Conservation (phyloP, 495 filamentous ascomycete species). For the Podospora anserina region DNA sequence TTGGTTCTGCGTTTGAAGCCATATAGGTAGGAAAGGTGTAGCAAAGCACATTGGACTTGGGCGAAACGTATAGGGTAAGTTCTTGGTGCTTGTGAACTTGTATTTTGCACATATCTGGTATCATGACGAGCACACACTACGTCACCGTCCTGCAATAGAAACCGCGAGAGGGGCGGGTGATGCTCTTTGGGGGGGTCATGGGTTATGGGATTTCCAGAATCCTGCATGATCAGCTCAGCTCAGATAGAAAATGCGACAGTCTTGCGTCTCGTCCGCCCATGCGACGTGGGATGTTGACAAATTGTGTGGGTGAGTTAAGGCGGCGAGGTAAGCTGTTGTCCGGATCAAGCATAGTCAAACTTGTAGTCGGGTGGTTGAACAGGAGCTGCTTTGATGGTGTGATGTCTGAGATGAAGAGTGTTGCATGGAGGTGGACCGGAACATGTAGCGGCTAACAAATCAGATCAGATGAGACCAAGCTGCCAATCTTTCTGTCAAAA, state of each 20-base stretch:
- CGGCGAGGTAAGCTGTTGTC: background rate
- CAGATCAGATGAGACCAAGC: background rate
- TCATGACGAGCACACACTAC: background rate
- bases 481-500: too few relatives aligned
- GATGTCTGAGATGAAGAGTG: background rate
- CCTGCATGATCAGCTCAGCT: conserved; percentile 7
- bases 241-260: conserved; percentile 9
- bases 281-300: conserved; percentile 1
- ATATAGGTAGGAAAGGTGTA: too few relatives aligned
- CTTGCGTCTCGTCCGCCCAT: conserved; percentile 6
- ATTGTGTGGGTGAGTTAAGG: background rate
- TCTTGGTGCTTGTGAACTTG: too few relatives aligned
- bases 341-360: background rate
- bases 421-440: background rate
- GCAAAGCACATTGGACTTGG: too few relatives aligned
- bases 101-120: too few relatives aligned
- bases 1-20: too few relatives aligned
- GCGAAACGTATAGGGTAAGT: too few relatives aligned
- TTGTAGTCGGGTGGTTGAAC: background rate
- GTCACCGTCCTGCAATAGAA: background rate
- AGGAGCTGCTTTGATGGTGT: background rate
- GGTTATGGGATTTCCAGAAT: background rate
- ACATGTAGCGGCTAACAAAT: background rate
- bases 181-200: background rate
- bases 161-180: background rate